Evolutionary conservation across 2,329 filamentous ascomycete species (phyloP), one percentile per base, ranked within the genome.

Genomic region (Fusarium ramigenum): DNA sequence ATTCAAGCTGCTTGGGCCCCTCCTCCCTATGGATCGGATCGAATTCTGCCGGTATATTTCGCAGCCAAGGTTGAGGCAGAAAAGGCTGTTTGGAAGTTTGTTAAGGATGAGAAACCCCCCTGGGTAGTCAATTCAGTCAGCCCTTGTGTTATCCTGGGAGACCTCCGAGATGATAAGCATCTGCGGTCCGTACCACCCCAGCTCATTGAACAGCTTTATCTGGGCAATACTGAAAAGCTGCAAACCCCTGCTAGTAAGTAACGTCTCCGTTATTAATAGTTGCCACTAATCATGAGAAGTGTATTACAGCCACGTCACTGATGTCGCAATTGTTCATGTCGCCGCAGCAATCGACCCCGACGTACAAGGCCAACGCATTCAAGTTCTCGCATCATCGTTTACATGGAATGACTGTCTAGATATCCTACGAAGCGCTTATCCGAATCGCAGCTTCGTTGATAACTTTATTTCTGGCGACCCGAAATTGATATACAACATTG

Each of bases 111-210:
- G 19, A 69, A 63, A 4, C 8, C 63, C 14, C 53, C 61, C 11
- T 75, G 69, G 69, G 61, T 46, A 36, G 61, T 73, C n/a, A 75
- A 75, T 42, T 73, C 69, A 4, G 69, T 75, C 14, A 75, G 72
- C 15, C 73, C 73, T n/a, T 75, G 69, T 47, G 30, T 54, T 16
- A 70, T 75, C 2, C 23, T 75, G 4, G 73, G 73, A 14, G 72
- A 69, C 6, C 52, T 52, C 9, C 42, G 42, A 9, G 34, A 59
- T n/a, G 69, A 70, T 2, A 70, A 73, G 10, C 72, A 75, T 44
- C 68, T 74, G 18, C 71, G 72, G 9, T 72, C 72, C 12, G 47
- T 75, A 10, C 71, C 71, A 7, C 72, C 71, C 1, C 72, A 72
- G 43, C 50, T 75, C 4, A 36, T 75, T 4, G 44, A 72, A 39